Conservation (phyloP, 257 asterid genomes). For the Lycium ferocissimum region DNA sequence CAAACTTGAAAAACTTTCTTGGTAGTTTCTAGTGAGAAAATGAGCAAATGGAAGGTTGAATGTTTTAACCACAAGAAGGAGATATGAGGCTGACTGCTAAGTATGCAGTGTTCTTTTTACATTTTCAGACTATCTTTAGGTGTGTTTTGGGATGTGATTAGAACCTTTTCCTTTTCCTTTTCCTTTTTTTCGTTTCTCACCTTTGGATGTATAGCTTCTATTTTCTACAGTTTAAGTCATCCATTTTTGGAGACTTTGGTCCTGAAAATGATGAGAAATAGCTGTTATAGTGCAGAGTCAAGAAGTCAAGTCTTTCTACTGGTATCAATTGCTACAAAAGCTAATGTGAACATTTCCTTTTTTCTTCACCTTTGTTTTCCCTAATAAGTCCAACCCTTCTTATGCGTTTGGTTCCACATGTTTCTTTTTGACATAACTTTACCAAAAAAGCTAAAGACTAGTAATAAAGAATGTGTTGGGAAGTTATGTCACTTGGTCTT, state of each 20-base stretch:
- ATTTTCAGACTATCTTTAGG: neutral
- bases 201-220: too few relatives aligned
- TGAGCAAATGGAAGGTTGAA: neutral
- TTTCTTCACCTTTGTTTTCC: neutral
- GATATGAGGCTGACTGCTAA: too few relatives aligned
- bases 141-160: neutral
- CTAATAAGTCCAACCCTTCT: neutral
- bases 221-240: too few relatives aligned
- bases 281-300: slow-evolving; percentile 13
- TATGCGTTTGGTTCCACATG: neutral
- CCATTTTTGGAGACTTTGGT: neutral
- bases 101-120: neutral
- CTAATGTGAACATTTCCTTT: neutral
- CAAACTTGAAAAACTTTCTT: neutral
- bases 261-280: neutral
- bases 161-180: too few relatives aligned
- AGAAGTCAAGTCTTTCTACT: neutral
- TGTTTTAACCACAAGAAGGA: neutral
- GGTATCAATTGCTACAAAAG: neutral
- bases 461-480: too few relatives aligned
- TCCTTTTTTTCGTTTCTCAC: too few relatives aligned
- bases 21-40: neutral
- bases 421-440: neutral
- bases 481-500: too few relatives aligned
- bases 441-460: neutral